phyloP scores from a whole-genome alignment of 257 asterid genomes.

The Nicotiana benthamiana region DNA sequence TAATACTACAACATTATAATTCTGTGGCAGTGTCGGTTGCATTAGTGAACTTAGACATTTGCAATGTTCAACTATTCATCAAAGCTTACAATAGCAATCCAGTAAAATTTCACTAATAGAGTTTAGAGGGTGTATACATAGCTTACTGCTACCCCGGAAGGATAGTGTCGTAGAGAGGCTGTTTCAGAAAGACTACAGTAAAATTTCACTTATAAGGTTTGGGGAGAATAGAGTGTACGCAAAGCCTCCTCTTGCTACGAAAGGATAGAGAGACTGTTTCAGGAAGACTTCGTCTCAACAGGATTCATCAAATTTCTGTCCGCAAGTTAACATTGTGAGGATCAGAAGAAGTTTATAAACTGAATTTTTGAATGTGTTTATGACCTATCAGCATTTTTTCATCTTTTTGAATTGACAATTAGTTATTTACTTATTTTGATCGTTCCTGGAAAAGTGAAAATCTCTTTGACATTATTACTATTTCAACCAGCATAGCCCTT shows the following conservation, averaged over 20 bases:
- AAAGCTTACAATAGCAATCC: background rate
- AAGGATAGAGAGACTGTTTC: no score
- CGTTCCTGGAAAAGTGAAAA: background rate
- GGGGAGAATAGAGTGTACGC: no score
- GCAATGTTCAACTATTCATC: background rate
- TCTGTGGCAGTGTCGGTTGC: background rate
- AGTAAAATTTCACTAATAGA: background rate
- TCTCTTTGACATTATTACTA: no score
- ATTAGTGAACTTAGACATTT: background rate
- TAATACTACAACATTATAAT: no score
- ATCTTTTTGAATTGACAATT: background rate
- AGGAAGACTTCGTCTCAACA: background rate
- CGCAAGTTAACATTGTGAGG: background rate
- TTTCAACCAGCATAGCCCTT: no score
- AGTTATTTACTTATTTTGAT: no score
- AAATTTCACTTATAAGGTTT: no score
- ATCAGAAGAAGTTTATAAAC: background rate
- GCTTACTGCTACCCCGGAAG: background rate
- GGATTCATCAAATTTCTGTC: background rate
- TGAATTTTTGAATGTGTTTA: background rate
- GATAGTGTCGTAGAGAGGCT: background rate
- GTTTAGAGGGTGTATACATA: background rate
- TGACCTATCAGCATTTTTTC: background rate
- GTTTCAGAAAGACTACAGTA: background rate
- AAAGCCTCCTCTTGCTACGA: no score